Evolutionary conservation across 2,329 filamentous ascomycete species (phyloP).

Genomic region (Fusarium sarcochroum): DNA sequence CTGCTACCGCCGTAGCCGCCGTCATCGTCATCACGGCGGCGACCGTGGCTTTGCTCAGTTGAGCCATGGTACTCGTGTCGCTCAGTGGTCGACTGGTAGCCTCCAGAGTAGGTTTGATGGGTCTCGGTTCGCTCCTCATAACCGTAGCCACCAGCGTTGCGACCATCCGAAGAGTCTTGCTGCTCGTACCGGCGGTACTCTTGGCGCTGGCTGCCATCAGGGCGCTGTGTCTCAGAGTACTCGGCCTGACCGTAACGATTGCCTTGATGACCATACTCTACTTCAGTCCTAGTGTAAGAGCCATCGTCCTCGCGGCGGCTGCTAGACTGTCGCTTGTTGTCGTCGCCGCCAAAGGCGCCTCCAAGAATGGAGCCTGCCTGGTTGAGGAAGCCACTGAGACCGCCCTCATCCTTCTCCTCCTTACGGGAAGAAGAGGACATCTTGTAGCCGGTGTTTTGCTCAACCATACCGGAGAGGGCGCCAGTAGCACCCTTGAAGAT

Average conservation of each 20-base stretch:
- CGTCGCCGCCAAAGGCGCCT: constrained; percentile 68
- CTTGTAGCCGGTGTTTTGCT: constrained; percentile 62
- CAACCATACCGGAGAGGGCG: constrained; percentile 62
- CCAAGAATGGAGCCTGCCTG: constrained; percentile 78
- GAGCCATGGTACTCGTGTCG: constrained; percentile 61
- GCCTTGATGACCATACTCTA: constrained; percentile 71
- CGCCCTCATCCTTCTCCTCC: constrained; percentile 70
- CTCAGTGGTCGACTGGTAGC: constrained; percentile 69
- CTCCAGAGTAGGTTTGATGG: constrained; percentile 64
- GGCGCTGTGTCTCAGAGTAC: constrained; percentile 70
- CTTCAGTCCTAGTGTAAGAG: constrained; percentile 72
- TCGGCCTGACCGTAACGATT: constrained; percentile 73
- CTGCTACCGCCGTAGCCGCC: constrained; percentile 34
- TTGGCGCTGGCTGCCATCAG: constrained; percentile 68
- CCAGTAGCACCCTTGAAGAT: constrained; percentile 72
- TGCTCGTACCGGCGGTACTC: constrained; percentile 76
- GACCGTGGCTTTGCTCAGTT: constrained; percentile 49
- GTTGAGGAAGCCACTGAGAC: constrained; percentile 78
- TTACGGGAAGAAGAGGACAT: constrained; percentile 52
- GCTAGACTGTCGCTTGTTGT: constrained; percentile 68
- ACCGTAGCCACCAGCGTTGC: constrained; percentile 63
- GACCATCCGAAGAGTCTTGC: constrained; percentile 58
- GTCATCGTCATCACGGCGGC: constrained; percentile 45
- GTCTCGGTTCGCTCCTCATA: constrained; percentile 72
- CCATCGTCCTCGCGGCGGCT: constrained; percentile 70